A percentile compares a stretch with the other conserved stretches of the same genome.
Evolutionary conservation across 768 basidiomycete genomes (phyloP).

Genomic region (Gloeophyllum trabeum): DNA sequence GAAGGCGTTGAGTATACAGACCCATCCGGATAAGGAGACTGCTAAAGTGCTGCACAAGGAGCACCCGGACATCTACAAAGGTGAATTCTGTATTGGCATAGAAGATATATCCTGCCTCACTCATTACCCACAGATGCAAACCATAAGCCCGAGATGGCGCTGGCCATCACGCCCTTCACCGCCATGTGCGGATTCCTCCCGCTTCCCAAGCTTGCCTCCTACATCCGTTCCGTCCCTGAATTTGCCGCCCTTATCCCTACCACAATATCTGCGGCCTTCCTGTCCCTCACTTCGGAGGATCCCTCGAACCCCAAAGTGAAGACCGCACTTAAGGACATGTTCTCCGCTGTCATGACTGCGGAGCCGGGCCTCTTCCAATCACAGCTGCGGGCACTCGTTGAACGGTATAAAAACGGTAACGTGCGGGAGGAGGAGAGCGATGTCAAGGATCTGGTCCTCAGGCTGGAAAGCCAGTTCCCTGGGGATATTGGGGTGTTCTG

Average conservation of each 20-base stretch:
- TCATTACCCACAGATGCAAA: conserved; percentile 58
- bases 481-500: conserved; percentile 93
- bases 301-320: conserved; percentile 39
- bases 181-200: conserved; percentile 94
- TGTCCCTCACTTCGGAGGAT: conserved; percentile 27
- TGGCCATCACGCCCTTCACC: conserved; percentile 83
- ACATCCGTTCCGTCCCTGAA: conserved; percentile 65
- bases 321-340: conserved; percentile 60
- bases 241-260: conserved; percentile 59
- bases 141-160: conserved; percentile 99
- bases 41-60: conserved; percentile 32
- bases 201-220: conserved; percentile 52
- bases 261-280: conserved; percentile 39
- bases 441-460: conserved; percentile 51
- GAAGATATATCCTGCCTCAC: conserved; percentile 3
- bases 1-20: conserved; percentile 51
- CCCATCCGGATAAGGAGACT: conserved; percentile 44
- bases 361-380: conserved; percentile 34
- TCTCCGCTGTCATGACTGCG: conserved; percentile 81
- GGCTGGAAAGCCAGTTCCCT: conserved; percentile 67
- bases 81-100: conserved; percentile 28
- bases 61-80: conserved; percentile 85
- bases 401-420: conserved; percentile 43
- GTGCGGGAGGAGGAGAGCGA: conserved; percentile 30
- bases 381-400: conserved; percentile 46